Conservation (phyloP, 177 flowering plant species). For the Telopea speciosissima region DNA sequence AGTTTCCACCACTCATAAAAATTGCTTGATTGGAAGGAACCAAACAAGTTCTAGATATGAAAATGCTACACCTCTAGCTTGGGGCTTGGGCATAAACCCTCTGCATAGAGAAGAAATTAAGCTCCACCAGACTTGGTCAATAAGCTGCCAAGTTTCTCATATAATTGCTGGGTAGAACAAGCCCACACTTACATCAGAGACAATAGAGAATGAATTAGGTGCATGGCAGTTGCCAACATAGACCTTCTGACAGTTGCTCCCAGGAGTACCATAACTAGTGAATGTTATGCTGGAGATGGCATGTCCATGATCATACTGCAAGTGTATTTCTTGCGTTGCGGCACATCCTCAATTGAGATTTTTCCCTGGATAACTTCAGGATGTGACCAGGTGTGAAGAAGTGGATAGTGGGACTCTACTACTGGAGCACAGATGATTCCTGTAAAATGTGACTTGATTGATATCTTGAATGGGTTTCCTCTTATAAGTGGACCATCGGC, state of each 20-base stretch:
- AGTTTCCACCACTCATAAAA: slow-evolving; percentile 67
- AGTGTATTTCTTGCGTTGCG: slow-evolving; percentile 61
- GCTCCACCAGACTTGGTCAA: not conserved
- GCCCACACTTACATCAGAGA: slow-evolving; percentile 43
- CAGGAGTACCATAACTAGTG: slow-evolving; percentile 92
- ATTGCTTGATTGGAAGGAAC: slow-evolving; percentile 58
- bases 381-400: slow-evolving; percentile 45
- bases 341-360: slow-evolving; percentile 15
- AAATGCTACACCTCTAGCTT: no score
- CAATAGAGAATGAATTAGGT: slow-evolving; percentile 44
- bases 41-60: slow-evolving; percentile 27
- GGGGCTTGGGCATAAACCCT: slow-evolving; percentile 25
- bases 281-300: slow-evolving; percentile 53
- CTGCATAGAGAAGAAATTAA: slow-evolving; percentile 34
- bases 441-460: slow-evolving; percentile 37
- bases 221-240: slow-evolving; percentile 70
- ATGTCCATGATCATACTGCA: slow-evolving; percentile 65
- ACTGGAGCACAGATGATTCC: slow-evolving; percentile 49
- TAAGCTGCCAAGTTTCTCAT: not conserved
- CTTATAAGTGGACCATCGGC: no score
- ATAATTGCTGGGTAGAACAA: no score
- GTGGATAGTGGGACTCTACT: slow-evolving; percentile 72
- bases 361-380: slow-evolving; percentile 23
- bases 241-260: slow-evolving; percentile 66
- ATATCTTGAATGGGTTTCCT: slow-evolving; percentile 72